A percentile compares a stretch with the other conserved stretches of the same genome.
Evolutionary conservation across 345 rosid genomes (phyloP).

Genomic region (Isatis tinctoria): DNA sequence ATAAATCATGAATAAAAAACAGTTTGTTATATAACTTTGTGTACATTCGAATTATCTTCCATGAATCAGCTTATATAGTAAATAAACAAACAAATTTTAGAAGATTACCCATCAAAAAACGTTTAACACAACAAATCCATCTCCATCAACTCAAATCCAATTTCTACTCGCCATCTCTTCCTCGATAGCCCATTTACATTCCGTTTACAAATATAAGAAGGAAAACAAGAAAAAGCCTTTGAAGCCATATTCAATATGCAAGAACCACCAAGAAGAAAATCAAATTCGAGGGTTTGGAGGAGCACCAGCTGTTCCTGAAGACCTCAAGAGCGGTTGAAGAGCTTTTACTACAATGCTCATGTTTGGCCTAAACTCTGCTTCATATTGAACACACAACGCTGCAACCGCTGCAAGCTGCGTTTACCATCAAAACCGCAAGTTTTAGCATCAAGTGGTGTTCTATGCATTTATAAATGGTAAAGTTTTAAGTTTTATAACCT

Average conservation of each 20-base stretch:
- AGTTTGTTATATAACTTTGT: background rate
- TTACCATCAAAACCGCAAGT: background rate
- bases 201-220: background rate
- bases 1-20: background rate
- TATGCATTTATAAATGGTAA: background rate
- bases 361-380: slow-evolving; percentile 97
- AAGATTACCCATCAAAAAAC: slow-evolving; percentile 10
- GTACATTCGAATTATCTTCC: background rate
- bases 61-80: background rate
- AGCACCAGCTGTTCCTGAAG: slow-evolving; percentile 39
- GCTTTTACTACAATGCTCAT: slow-evolving; percentile 99
- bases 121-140: slow-evolving; percentile 24
- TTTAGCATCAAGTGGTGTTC: background rate
- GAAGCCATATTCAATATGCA: slow-evolving; percentile 2
- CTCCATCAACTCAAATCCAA: background rate
- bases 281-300: slow-evolving; percentile 8
- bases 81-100: background rate
- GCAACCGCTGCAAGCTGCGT: slow-evolving; percentile 94
- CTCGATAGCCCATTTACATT: slow-evolving; percentile 15
- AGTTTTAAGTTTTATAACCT: slow-evolving; percentile 39
- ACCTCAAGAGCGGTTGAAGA: slow-evolving; percentile 86
- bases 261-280: slow-evolving; percentile 12
- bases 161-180: slow-evolving; percentile 16
- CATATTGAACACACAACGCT: slow-evolving; percentile 96
- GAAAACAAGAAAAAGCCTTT: background rate